phyloP scores from a whole-genome alignment of 495 filamentous ascomycete genomes.

The Penicillium mononematosum region DNA sequence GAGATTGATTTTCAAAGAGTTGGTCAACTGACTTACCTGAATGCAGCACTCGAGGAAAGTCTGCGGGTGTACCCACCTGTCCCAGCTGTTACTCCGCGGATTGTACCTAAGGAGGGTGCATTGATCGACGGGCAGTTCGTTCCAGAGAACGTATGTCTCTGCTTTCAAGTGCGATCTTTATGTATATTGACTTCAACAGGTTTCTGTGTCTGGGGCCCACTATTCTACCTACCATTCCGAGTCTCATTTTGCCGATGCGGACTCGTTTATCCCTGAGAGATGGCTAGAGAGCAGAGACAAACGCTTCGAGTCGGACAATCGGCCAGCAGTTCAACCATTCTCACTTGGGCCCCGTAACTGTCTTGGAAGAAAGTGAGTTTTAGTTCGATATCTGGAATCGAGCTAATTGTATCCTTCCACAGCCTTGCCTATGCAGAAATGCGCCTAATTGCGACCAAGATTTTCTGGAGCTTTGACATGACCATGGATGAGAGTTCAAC shows the following conservation, averaged over 20 bases:
- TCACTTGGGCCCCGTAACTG: conserved; percentile 40
- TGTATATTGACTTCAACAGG: not conserved
- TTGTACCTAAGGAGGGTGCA: conserved; percentile 40
- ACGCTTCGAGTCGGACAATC: conserved; percentile 25
- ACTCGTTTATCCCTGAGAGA: conserved; percentile 39
- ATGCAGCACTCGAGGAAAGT: conserved; percentile 43
- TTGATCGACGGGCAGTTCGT: conserved; percentile 38
- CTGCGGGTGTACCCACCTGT: conserved; percentile 47
- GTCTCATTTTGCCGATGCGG: conserved; percentile 22
- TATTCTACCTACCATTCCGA: conserved; percentile 15
- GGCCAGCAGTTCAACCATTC: conserved; percentile 35
- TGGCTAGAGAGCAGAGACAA: conserved; percentile 34
- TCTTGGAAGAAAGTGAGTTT: conserved; percentile 34
- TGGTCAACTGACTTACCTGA: conserved; percentile 39
- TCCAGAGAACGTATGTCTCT: conserved; percentile 28
- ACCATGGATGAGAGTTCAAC: conserved; percentile 30
- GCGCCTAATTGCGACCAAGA: conserved; percentile 48
- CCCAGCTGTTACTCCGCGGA: conserved; percentile 30
- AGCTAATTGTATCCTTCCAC: not conserved
- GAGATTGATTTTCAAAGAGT: conserved; percentile 40
- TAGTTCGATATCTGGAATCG: not conserved
- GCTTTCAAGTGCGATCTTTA: not conserved
- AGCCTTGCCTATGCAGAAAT: conserved; percentile 55
- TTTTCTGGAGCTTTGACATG: conserved; percentile 56
- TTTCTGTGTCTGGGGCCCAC: conserved; percentile 9